phyloP scores from a whole-genome alignment of 2,329 filamentous ascomycete genomes.

The Cyphellophora attinorum region DNA sequence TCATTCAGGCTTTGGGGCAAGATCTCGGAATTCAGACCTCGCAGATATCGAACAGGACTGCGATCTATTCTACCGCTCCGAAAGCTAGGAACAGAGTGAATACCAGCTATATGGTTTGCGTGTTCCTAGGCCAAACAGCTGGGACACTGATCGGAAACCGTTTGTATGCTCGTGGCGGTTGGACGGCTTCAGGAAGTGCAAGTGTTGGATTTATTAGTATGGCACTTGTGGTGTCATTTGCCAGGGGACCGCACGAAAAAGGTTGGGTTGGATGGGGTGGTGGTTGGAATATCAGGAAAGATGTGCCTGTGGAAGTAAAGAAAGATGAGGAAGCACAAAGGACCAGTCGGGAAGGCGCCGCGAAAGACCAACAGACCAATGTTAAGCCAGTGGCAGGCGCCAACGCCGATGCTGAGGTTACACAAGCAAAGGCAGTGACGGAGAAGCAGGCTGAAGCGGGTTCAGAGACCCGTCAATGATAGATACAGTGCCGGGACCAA shows the following conservation, averaged over 20 bases:
- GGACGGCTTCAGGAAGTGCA: slow-evolving; percentile 47
- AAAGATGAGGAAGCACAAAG: no score
- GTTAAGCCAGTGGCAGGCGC: no score
- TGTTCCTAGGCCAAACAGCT: slow-evolving; percentile 65
- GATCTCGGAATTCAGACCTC: slow-evolving; percentile 65
- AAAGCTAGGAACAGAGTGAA: slow-evolving; percentile 67
- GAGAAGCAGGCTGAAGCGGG: no score
- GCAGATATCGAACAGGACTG: slow-evolving; percentile 62
- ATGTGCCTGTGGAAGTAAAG: not conserved
- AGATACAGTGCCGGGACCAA: no score
- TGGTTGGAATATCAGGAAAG: slow-evolving; percentile 39
- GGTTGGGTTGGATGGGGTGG: slow-evolving; percentile 55
- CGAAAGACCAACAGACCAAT: no score
- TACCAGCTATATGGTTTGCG: slow-evolving; percentile 69
- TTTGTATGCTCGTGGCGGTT: slow-evolving; percentile 47
- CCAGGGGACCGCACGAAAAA: slow-evolving; percentile 46
- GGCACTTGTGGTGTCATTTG: slow-evolving; percentile 37
- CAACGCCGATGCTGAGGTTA: no score
- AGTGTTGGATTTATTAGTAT: slow-evolving; percentile 45
- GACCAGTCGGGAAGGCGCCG: no score
- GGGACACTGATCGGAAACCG: slow-evolving; percentile 54
- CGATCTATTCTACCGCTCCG: slow-evolving; percentile 62
- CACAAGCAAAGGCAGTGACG: no score
- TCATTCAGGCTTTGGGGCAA: slow-evolving; percentile 60
- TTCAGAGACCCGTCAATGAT: no score